Percentiles rank a stretch among this genome's conserved stretches.
These are phyloP conservation scores for Phytophthora sp. DNA, from an alignment of 352 stramenopile genomes.

Conservation along the genomic window DNA sequence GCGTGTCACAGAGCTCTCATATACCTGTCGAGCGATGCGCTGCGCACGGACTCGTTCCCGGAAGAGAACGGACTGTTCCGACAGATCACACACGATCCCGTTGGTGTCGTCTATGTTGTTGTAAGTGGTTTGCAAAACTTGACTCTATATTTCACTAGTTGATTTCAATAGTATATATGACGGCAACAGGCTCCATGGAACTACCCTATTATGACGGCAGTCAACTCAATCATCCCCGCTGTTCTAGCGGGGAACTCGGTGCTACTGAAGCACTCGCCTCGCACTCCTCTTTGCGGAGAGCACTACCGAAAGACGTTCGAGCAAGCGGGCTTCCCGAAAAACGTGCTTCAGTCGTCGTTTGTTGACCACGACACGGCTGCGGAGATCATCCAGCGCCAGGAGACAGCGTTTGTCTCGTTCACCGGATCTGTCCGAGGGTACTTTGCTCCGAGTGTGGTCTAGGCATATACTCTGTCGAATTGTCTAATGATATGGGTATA, in stretches of 20 bases:
- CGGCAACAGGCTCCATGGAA: constrained; percentile 74
- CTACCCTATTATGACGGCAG: constrained; percentile 87
- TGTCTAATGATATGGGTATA: constrained; percentile 4
- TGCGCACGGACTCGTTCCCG: constrained; percentile 67
- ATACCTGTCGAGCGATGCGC: constrained; percentile 66
- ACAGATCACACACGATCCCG: constrained; percentile 81
- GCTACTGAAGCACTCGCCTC: constrained; percentile 81
- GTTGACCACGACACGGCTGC: constrained; percentile 69
- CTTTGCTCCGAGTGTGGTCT: too few relatives aligned
- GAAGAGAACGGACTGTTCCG: constrained; percentile 75
- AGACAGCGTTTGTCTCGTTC: constrained; percentile 84
- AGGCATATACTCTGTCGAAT: too few relatives aligned
- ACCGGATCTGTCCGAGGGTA: constrained; percentile 83
- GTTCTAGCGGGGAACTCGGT: constrained; percentile 83
- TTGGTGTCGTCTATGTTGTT: constrained; percentile 87
- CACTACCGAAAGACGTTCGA: constrained; percentile 81
- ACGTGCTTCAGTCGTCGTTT: constrained; percentile 73
- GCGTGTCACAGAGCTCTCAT: constrained; percentile 59
- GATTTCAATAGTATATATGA: constrained; percentile 12
- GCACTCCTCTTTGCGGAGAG: constrained; percentile 76
- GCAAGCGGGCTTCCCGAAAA: constrained; percentile 65
- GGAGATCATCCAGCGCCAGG: constrained; percentile 68
- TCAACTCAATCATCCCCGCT: constrained; percentile 87
- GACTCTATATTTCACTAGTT: neutral
- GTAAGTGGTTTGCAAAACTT: constrained; percentile 34